Conservation (phyloP, 768 basidiomycete genomes). For the Pholiota molesta region DNA sequence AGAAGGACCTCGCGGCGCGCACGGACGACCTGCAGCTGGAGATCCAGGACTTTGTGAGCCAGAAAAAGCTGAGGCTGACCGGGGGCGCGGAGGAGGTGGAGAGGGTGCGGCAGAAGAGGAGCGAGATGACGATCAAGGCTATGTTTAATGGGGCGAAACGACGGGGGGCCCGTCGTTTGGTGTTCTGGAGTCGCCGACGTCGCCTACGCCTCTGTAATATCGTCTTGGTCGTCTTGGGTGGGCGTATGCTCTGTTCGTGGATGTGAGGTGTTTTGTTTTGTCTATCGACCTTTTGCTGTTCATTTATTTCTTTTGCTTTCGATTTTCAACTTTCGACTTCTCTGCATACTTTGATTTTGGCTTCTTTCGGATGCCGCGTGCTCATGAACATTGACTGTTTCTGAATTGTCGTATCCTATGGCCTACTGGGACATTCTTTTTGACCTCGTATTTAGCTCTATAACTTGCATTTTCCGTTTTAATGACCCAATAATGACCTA, state of each 20-base stretch:
- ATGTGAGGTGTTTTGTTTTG: not conserved
- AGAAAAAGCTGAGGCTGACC: slow-evolving; percentile 92
- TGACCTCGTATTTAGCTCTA: not conserved
- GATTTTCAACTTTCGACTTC: not conserved
- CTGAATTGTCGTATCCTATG: not conserved
- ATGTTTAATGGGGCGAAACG: slow-evolving; percentile 61
- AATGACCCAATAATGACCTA: not conserved
- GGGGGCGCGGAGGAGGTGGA: slow-evolving; percentile 93
- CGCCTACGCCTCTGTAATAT: slow-evolving; percentile 2
- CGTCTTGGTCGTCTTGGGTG: not conserved
- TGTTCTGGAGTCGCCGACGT: slow-evolving; percentile 14
- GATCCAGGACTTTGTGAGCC: slow-evolving; percentile 81
- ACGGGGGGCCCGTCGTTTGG: slow-evolving; percentile 23
- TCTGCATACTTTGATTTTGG: not conserved
- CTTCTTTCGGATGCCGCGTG: not conserved
- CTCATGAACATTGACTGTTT: not conserved
- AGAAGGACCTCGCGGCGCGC: slow-evolving; percentile 71
- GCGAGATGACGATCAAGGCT: slow-evolving; percentile 83
- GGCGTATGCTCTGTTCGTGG: not conserved
- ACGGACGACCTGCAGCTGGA: slow-evolving; percentile 88
- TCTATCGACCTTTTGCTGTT: not conserved
- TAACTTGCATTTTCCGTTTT: not conserved
- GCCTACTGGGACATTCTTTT: not conserved
- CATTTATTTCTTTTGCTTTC: not conserved
- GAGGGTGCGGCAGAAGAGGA: slow-evolving; percentile 81